A percentile compares a stretch with the other conserved stretches of the same genome.
These are phyloP conservation scores for Rachicladosporium sp. DNA, from an alignment of 2,329 filamentous ascomycete genomes.

Conservation along the genomic window DNA sequence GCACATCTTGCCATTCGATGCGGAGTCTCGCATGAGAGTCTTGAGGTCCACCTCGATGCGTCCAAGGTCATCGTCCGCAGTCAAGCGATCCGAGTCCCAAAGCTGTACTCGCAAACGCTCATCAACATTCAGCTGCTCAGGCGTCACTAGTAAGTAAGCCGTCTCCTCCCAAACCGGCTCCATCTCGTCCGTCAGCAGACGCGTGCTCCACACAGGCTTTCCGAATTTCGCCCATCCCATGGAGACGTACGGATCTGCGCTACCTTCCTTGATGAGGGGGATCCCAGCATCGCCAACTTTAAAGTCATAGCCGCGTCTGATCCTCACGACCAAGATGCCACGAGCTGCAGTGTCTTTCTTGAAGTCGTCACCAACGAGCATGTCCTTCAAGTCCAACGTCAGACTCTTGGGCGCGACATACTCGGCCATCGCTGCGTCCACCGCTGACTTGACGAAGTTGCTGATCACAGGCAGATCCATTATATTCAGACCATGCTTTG, in stretches of 20 bases:
- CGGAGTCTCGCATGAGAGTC: conserved; percentile 46
- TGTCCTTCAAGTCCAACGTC: conserved; percentile 62
- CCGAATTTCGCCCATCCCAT: conserved; percentile 70
- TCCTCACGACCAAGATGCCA: conserved; percentile 53
- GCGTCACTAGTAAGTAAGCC: conserved; percentile 54
- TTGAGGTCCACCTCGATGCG: conserved; percentile 59
- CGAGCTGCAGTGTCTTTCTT: conserved; percentile 59
- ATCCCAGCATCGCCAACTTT: conserved; percentile 57
- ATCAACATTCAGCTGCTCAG: conserved; percentile 59
- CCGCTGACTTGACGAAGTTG: conserved; percentile 61
- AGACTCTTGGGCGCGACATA: conserved; percentile 67
- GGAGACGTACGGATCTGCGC: conserved; percentile 58
- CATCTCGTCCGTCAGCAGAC: conserved; percentile 53
- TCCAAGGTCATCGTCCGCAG: conserved; percentile 62
- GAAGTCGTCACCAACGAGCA: conserved; percentile 66
- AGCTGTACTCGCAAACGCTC: conserved; percentile 58
- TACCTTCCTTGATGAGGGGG: conserved; percentile 46
- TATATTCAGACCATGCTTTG: conserved; percentile 56
- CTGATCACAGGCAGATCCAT: conserved; percentile 66
- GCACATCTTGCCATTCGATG: conserved; percentile 50
- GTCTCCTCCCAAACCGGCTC: conserved; percentile 61
- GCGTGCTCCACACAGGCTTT: conserved; percentile 53
- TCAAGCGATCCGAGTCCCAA: conserved; percentile 63
- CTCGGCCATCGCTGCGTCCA: conserved; percentile 61
- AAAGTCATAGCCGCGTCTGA: conserved; percentile 57